Conservation (phyloP, 164 flowering plant genomes). For the Santalum album region DNA sequence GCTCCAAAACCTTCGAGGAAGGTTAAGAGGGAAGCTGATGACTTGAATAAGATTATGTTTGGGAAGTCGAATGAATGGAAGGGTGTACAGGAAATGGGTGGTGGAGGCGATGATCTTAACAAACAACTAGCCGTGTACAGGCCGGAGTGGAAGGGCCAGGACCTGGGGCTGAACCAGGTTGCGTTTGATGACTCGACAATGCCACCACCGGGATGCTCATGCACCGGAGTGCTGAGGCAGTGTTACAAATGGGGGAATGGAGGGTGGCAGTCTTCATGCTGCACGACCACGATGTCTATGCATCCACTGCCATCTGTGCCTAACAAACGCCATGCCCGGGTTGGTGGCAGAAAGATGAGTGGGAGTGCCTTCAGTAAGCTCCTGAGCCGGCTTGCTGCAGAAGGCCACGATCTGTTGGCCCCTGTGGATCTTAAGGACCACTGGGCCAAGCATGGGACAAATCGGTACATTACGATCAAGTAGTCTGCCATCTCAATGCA, state of each 20-base stretch:
- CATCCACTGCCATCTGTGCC: constrained; percentile 67
- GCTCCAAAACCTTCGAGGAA: constrained; percentile 32
- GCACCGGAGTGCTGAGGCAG: constrained; percentile 53
- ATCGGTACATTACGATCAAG: constrained; percentile 68
- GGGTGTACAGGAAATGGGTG: constrained; percentile 25
- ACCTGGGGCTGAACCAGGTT: constrained; percentile 62
- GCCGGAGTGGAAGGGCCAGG: constrained; percentile 71
- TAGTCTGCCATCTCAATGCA: constrained; percentile 13
- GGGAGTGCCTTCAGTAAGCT: constrained; percentile 61
- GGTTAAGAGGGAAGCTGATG: constrained; percentile 43
- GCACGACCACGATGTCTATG: constrained; percentile 60
- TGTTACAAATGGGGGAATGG: constrained; percentile 87
- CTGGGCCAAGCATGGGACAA: constrained; percentile 81
- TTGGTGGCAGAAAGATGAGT: constrained; percentile 79
- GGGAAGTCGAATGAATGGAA: constrained; percentile 42
- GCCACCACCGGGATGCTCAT: constrained; percentile 69
- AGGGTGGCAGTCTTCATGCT: constrained; percentile 82
- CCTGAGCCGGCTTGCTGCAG: constrained; percentile 53
- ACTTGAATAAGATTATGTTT: constrained; percentile 41
- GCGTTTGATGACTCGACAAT: constrained; percentile 62
- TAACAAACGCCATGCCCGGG: constrained; percentile 64
- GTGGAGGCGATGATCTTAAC: constrained; percentile 29
- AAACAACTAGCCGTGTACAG: constrained; percentile 31
- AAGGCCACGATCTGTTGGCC: constrained; percentile 54
- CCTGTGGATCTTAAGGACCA: constrained; percentile 66